Conservation (phyloP, 768 basidiomycete genomes). For the Phylloporus rhodoxanthus region DNA sequence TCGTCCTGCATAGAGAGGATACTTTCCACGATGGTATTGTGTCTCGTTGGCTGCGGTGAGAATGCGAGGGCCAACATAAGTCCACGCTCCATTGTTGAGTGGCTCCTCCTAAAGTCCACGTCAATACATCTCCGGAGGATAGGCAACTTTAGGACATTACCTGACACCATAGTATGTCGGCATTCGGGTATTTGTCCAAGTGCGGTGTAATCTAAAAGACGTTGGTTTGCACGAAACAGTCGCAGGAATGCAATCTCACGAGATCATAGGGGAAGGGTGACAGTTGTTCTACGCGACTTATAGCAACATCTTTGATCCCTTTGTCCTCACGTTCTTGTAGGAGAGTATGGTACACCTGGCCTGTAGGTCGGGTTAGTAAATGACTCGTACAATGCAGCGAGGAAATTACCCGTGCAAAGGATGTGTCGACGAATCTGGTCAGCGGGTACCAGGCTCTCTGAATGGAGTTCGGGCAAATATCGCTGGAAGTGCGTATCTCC, state of each 20-base stretch:
- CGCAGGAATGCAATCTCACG: constrained; percentile 38
- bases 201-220: constrained; percentile 73
- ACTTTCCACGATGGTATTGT: constrained; percentile 84
- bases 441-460: constrained; percentile 64
- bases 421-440: constrained; percentile 91
- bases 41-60: constrained; percentile 91
- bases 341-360: constrained; percentile 92
- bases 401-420: constrained; percentile 64
- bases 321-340: constrained; percentile 85
- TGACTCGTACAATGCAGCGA: neutral
- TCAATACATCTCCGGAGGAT: neutral
- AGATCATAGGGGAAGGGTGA: constrained; percentile 97
- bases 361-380: constrained; percentile 30
- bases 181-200: constrained; percentile 95
- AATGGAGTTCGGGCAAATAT: constrained; percentile 81
- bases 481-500: constrained; percentile 89
- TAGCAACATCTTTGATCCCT: constrained; percentile 89
- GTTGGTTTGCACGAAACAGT: constrained; percentile 1
- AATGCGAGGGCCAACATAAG: constrained; percentile 88
- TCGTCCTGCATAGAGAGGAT: constrained; percentile 87
- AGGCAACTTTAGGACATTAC: constrained; percentile 25
- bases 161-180: constrained; percentile 90
- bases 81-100: constrained; percentile 96
- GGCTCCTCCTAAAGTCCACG: constrained; percentile 68
- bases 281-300: constrained; percentile 90